These are phyloP conservation scores for Epichloe amarillans DNA, from an alignment of 2,329 filamentous ascomycete genomes.

Conservation along the genomic window DNA sequence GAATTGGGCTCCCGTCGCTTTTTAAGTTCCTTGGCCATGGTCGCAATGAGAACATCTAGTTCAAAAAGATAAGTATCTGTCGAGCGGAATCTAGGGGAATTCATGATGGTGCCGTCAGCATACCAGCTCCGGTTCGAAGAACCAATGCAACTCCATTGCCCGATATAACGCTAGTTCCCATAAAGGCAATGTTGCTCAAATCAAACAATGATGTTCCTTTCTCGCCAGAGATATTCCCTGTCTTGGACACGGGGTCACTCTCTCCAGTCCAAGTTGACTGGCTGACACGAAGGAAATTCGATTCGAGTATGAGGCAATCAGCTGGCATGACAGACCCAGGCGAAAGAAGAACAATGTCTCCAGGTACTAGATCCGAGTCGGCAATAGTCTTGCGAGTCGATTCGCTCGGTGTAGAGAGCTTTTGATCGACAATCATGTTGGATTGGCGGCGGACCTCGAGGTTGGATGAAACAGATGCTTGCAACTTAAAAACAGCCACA, in stretches of 20 bases:
- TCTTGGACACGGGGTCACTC: constrained; percentile 14
- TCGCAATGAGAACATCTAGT: constrained; percentile 13
- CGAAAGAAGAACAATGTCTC: constrained; percentile 12
- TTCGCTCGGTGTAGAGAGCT: neutral
- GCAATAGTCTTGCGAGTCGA: constrained; percentile 2
- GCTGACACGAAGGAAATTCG: constrained; percentile 15
- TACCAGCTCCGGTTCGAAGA: constrained; percentile 12
- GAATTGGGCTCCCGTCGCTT: constrained; percentile 14
- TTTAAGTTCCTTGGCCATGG: constrained; percentile 14
- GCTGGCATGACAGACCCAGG: constrained; percentile 15
- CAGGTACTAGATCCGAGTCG: constrained; percentile 12
- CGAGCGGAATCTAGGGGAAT: no score
- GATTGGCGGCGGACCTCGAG: constrained; percentile 10
- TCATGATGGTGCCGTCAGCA: neutral
- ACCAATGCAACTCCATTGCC: constrained; percentile 14
- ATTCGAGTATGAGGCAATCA: constrained; percentile 16
- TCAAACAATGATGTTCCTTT: constrained; percentile 14
- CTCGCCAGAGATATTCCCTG: constrained; percentile 6
- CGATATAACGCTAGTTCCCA: constrained; percentile 17
- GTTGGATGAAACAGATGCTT: constrained; percentile 13
- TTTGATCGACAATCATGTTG: neutral
- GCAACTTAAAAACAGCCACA: constrained; percentile 13
- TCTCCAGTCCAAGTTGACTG: constrained; percentile 20
- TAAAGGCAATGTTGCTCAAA: constrained; percentile 14
- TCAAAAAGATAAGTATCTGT: neutral